These are phyloP conservation scores for Coemansia biformis DNA, from an alignment of 192 early-diverging fungal species.

Conservation along the genomic window DNA sequence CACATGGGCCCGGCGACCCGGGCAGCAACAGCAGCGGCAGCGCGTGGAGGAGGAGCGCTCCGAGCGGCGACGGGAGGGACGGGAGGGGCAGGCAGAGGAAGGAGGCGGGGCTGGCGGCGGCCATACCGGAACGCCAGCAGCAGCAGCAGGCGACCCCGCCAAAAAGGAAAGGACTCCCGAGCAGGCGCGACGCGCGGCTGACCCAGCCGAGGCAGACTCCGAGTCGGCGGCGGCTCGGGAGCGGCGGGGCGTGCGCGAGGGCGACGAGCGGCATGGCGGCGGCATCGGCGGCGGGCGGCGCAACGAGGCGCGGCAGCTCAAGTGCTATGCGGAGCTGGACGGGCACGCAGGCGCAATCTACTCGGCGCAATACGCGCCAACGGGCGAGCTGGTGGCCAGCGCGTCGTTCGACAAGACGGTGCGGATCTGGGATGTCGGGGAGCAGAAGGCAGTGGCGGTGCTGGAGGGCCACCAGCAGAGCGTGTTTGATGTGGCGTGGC, in stretches of 20 bases:
- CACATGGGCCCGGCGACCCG: no score
- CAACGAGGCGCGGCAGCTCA: conserved; percentile 44
- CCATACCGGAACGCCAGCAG: conserved; percentile 7
- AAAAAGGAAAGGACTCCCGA: no score
- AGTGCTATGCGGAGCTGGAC: conserved; percentile 52
- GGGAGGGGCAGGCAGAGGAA: not conserved
- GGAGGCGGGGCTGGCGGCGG: not conserved
- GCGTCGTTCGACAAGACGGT: conserved; percentile 95
- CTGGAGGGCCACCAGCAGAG: conserved; percentile 57
- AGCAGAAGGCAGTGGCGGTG: conserved; percentile 37
- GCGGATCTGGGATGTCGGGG: conserved; percentile 76
- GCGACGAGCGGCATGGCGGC: conserved; percentile 25
- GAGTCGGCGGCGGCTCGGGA: conserved; percentile 2
- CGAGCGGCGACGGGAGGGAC: not conserved
- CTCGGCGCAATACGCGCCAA: conserved; percentile 78
- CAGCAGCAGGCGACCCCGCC: not conserved
- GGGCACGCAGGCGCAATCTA: conserved; percentile 91
- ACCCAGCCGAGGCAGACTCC: conserved; percentile 3
- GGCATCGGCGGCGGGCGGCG: conserved; percentile 21
- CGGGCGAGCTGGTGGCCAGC: conserved; percentile 74
- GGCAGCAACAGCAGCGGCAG: not conserved
- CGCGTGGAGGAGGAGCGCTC: not conserved
- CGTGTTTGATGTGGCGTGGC: conserved; percentile 50
- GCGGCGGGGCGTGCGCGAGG: conserved; percentile 19
- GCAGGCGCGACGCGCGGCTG: not conserved